phyloP scores from a whole-genome alignment of 2,329 filamentous ascomycete genomes.

The Botrytis aclada region DNA sequence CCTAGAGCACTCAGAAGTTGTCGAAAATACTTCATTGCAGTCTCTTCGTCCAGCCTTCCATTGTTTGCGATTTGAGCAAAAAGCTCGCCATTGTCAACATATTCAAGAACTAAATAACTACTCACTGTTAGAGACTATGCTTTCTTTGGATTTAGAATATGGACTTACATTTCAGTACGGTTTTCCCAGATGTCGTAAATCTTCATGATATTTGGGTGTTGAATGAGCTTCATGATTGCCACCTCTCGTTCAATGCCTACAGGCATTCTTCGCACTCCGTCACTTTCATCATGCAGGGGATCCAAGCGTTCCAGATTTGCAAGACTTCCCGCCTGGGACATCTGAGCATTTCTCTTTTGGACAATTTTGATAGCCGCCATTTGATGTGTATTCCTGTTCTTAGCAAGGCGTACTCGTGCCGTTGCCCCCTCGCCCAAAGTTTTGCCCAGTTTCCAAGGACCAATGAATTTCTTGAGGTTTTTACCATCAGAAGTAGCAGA shows the following conservation, averaged over 20 bases:
- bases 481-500: conserved; percentile 38
- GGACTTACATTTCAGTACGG: conserved; percentile 79
- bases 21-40: conserved; percentile 80
- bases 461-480: conserved; percentile 68
- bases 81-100: conserved; percentile 67
- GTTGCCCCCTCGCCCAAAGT: conserved; percentile 88
- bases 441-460: conserved; percentile 88
- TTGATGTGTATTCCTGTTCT: conserved; percentile 74
- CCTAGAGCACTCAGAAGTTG: conserved; percentile 90
- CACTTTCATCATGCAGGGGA: conserved; percentile 52
- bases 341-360: conserved; percentile 73
- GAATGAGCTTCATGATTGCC: conserved; percentile 92
- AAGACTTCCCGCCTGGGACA: conserved; percentile 82
- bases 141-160: neutral
- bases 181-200: conserved; percentile 99
- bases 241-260: conserved; percentile 92
- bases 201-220: conserved; percentile 92
- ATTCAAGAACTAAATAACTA: conserved; percentile 93
- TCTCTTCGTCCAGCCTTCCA: conserved; percentile 72
- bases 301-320: conserved; percentile 76
- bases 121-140: conserved; percentile 29
- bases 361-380: conserved; percentile 94
- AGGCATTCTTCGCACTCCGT: conserved; percentile 70
- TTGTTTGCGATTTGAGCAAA: conserved; percentile 79
- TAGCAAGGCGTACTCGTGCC: conserved; percentile 80